phyloP scores from a whole-genome alignment of 2,329 filamentous ascomycete genomes.

The Trichophyton simii region DNA sequence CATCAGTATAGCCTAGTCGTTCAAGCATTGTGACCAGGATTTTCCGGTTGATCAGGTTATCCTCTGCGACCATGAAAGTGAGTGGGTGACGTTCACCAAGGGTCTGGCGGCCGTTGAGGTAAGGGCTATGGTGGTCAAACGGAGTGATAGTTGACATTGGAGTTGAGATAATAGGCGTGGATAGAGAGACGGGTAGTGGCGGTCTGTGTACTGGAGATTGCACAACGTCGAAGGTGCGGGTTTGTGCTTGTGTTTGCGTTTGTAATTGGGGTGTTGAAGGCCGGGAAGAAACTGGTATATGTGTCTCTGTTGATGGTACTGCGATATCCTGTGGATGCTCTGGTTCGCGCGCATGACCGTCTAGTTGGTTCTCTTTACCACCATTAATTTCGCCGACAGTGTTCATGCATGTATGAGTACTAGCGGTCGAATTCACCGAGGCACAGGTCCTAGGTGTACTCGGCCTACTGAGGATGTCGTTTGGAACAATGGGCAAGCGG shows the following conservation, averaged over 20 bases:
- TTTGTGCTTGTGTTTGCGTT: background rate
- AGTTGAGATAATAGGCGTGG: background rate
- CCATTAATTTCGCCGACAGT: background rate
- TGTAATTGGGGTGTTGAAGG: background rate
- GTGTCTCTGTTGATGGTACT: background rate
- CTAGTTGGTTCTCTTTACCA: background rate
- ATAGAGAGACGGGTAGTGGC: background rate
- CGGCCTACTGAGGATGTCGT: constrained; percentile 38
- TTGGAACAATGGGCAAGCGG: constrained; percentile 46
- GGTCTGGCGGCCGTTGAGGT: constrained; percentile 24
- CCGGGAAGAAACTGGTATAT: background rate
- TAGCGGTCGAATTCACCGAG: background rate
- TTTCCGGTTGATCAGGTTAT: constrained; percentile 59
- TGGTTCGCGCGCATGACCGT: background rate
- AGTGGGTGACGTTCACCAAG: constrained; percentile 50
- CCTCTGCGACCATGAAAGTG: constrained; percentile 57
- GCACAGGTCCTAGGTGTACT: constrained; percentile 16
- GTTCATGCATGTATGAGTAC: background rate
- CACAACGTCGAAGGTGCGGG: constrained; percentile 28
- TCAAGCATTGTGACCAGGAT: constrained; percentile 54
- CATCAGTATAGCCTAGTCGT: constrained; percentile 52
- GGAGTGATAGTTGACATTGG: background rate
- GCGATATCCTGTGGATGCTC: background rate
- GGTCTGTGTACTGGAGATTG: background rate
- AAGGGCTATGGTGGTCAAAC: background rate